phyloP scores from a whole-genome alignment of 441 rosid genomes.

The Bocquillonia castaneifolia region DNA sequence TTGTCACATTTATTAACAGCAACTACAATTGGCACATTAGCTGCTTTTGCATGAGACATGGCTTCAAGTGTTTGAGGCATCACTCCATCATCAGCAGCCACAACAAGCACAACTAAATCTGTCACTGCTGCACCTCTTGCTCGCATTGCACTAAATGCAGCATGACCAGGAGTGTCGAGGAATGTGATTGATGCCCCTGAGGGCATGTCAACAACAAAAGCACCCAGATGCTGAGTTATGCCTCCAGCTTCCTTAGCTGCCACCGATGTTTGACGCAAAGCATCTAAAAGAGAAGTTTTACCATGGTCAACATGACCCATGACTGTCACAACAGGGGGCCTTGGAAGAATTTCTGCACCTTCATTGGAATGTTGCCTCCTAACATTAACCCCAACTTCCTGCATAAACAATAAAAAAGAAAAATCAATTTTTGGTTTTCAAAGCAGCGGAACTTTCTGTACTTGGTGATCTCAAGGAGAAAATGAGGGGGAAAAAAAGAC shows the following conservation, averaged over 20 bases:
- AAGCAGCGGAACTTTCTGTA: constrained; percentile 12
- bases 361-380: constrained; percentile 66
- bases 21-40: constrained; percentile 83
- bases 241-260: constrained; percentile 97
- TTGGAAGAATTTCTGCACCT: constrained; percentile 57
- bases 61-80: constrained; percentile 97
- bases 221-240: constrained; percentile 95
- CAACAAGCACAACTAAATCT: constrained; percentile 84
- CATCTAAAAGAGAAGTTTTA: constrained; percentile 86
- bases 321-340: constrained; percentile 76
- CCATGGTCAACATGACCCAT: constrained; percentile 99
- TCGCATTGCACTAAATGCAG: constrained; percentile 89
- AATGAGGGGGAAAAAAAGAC: neutral
- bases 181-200: constrained; percentile 70
- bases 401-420: constrained; percentile 21
- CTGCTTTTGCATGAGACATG: constrained; percentile 74
- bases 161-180: constrained; percentile 93
- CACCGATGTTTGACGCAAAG: constrained; percentile 74
- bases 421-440: constrained; percentile 13
- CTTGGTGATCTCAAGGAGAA: constrained; percentile 3
- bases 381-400: constrained; percentile 75
- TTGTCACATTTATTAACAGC: constrained; percentile 91
- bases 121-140: constrained; percentile 96
- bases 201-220: constrained; percentile 78
- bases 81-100: constrained; percentile 92